Evolutionary conservation across 2,329 filamentous ascomycete species (phyloP).

Genomic region (Neopestalotiopsis rosae): DNA sequence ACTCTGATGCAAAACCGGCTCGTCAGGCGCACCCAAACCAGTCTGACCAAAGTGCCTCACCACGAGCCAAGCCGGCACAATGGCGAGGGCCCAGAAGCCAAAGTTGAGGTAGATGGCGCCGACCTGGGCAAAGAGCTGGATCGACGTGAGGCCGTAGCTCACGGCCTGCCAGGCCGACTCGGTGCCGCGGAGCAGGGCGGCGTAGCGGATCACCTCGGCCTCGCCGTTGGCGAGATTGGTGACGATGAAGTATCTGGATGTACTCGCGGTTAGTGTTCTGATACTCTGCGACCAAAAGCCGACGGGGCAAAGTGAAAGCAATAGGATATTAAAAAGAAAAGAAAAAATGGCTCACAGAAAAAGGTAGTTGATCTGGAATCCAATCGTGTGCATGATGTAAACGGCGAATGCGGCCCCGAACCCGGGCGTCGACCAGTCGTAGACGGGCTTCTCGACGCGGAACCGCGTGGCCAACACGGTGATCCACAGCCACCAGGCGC

Average conservation of each 20-base stretch:
- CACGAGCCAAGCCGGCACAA: constrained; percentile 72
- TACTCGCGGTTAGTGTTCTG: not conserved
- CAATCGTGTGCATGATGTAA: constrained; percentile 69
- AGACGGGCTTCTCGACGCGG: constrained; percentile 59
- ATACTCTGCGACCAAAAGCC: not conserved
- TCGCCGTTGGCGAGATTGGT: constrained; percentile 67
- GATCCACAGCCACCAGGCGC: constrained; percentile 76
- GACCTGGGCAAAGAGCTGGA: constrained; percentile 66
- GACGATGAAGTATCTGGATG: constrained; percentile 69
- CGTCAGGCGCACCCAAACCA: not conserved
- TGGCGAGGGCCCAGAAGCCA: constrained; percentile 66
- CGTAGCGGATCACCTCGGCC: constrained; percentile 70
- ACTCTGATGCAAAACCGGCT: not conserved
- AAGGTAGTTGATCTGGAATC: constrained; percentile 77
- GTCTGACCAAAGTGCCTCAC: constrained; percentile 61
- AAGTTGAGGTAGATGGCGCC: constrained; percentile 76
- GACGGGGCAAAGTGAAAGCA: no score
- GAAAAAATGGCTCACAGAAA: constrained; percentile 57
- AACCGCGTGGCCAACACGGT: constrained; percentile 69
- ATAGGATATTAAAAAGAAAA: no score
- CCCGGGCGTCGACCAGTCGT: constrained; percentile 68
- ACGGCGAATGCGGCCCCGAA: constrained; percentile 72
- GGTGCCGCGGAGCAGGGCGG: constrained; percentile 70
- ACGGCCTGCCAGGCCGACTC: constrained; percentile 77
- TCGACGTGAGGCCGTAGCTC: constrained; percentile 70